Conservation (phyloP, 2,329 filamentous ascomycete species). For the Cordyceps fumosorosea region DNA sequence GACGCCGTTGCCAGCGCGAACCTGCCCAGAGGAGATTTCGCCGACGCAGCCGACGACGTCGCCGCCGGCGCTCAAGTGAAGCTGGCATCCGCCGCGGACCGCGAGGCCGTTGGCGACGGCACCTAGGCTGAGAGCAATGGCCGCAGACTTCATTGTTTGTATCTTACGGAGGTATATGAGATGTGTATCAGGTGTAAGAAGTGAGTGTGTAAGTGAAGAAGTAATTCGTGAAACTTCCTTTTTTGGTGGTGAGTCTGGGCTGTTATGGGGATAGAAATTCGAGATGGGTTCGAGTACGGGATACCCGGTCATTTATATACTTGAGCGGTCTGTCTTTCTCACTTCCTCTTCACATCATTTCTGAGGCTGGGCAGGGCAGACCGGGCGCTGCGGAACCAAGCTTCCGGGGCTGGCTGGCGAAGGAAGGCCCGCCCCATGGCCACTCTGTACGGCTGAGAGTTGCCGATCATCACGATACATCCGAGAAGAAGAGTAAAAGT, state of each 20-base stretch:
- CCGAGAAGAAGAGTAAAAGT: not conserved
- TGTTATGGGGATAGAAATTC: not conserved
- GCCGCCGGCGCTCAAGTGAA: slow-evolving; percentile 45
- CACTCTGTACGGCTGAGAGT: not conserved
- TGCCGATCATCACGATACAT: not conserved
- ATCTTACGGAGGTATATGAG: not conserved
- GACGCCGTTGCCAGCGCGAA: slow-evolving; percentile 40
- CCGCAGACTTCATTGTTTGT: slow-evolving; percentile 12
- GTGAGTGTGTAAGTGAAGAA: not conserved
- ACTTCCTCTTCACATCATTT: not conserved
- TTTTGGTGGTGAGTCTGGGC: not conserved
- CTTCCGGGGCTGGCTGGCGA: not conserved
- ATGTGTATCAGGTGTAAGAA: not conserved
- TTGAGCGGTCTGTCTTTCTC: not conserved
- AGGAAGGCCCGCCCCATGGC: not conserved
- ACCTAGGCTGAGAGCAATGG: slow-evolving; percentile 16
- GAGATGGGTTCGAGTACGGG: not conserved
- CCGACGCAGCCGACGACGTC: slow-evolving; percentile 47
- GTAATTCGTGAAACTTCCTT: not conserved
- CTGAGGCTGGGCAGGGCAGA: not conserved
- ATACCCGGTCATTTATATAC: not conserved
- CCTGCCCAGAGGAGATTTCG: slow-evolving; percentile 56
- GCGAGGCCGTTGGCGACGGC: slow-evolving; percentile 16
- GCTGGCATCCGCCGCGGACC: slow-evolving; percentile 24
- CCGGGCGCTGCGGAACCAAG: not conserved